Evolutionary conservation across 78 protist species (phyloP), one percentile per base, ranked within the genome.

Genomic region (Dictyostelium brefeldianum): DNA sequence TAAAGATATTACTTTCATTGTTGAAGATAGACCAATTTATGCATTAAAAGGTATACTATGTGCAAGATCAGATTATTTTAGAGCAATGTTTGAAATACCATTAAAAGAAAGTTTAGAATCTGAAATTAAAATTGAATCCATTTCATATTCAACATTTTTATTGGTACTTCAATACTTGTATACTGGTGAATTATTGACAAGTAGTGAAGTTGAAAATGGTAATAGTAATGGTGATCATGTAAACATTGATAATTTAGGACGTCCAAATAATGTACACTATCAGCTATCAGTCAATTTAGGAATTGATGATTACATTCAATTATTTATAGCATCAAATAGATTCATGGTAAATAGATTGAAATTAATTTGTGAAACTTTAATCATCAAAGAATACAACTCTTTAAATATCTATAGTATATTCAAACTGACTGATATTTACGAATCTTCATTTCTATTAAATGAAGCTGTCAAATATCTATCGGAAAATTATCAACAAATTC

Each of bases 51-150:
- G 92, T 20, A 74, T 87, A 14, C 64, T 87, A 4, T 87, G 92
- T 87, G 82, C 92, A 4, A 41, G 92, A 47, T 87, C 92, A 41
- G 92, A 87, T 47, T 87, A 77, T 20, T 87, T 87, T 64, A 74
- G 83, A n/a, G 92, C 92, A 59, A 87, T 87, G 92, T 87, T 87
- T 87, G 92, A 87, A 77, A 57, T 50, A 50, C 92, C 92, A 51
- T 64, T 87, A 3, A 77, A 64, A 12, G 92, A 87, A 48, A 77
- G 84, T 54, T 17, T 64, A 18, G 79, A 87, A 50, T 50, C 69
- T 0, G 51, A 70, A 14, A 74, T 87, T 3, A 53, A 65, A 77
- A 87, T 87, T 6, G 92, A 87, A 87, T 87, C 92, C 3, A 65
- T 87, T 5, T 53, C 80, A 12, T n/a, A 87, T 62, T 18, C 64